These are phyloP conservation scores for Ambrosia trifida DNA, from an alignment of 129 eudicot species.

Conservation along the genomic window DNA sequence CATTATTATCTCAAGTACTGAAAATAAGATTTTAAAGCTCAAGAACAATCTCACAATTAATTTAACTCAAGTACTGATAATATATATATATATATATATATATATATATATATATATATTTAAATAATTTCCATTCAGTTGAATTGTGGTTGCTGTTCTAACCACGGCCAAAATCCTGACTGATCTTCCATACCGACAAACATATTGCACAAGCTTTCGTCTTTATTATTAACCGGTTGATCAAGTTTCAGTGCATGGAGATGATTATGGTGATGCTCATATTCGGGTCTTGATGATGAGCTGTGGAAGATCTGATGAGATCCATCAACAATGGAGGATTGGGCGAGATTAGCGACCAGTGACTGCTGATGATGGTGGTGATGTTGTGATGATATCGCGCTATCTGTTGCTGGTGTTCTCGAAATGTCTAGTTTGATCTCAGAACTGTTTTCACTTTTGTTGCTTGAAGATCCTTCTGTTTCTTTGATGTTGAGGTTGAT, in stretches of 20 bases:
- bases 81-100: neutral
- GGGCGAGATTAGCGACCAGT: conserved; percentile 42
- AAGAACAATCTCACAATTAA: too few relatives aligned
- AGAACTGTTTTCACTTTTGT: conserved; percentile 89
- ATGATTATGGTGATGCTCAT: conserved; percentile 11
- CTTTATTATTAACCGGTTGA: conserved; percentile 51
- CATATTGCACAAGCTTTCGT: conserved; percentile 80
- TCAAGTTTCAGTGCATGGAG: conserved; percentile 32
- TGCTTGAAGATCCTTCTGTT: conserved; percentile 84
- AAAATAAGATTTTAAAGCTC: neutral
- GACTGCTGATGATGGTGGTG: conserved; percentile 18
- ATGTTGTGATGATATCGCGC: conserved; percentile 42
- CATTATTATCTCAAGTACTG: conserved; percentile 15
- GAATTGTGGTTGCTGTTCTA: conserved; percentile 78
- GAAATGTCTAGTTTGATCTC: conserved; percentile 75
- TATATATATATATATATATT: neutral
- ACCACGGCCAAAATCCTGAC: conserved; percentile 95
- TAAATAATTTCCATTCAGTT: conserved; percentile 32
- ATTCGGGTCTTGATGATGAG: conserved; percentile 28
- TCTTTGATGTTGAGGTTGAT: conserved; percentile 84
- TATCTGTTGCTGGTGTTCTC: conserved; percentile 50
- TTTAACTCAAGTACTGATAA: conserved; percentile 12
- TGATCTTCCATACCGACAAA: conserved; percentile 79
- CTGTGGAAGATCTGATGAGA: conserved; percentile 44
- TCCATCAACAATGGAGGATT: conserved; percentile 43